These are phyloP conservation scores for Camellia japonica DNA, from an alignment of 148 eudicot species.

Conservation along the genomic window DNA sequence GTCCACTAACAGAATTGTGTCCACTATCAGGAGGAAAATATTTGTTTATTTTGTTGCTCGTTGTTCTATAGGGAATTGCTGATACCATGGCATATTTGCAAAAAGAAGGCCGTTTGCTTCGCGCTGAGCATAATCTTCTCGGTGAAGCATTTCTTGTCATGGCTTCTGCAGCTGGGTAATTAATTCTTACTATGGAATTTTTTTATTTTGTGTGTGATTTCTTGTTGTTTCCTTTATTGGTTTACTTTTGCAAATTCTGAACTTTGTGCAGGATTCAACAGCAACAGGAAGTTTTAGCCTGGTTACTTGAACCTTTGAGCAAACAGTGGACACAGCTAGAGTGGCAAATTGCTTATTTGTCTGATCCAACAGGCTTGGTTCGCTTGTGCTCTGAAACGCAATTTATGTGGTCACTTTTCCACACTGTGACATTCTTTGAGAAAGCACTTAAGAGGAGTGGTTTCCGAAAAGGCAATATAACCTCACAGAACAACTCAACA, in stretches of 20 bases:
- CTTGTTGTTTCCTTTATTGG: slow-evolving; percentile 6
- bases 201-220: neutral
- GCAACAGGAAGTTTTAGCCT: slow-evolving; percentile 94
- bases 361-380: slow-evolving; percentile 81
- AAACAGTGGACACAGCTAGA: slow-evolving; percentile 81
- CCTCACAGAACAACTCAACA: slow-evolving; percentile 41
- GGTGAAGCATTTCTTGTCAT: slow-evolving; percentile 96
- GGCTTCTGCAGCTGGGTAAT: slow-evolving; percentile 95
- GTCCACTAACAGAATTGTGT: neutral
- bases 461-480: slow-evolving; percentile 52
- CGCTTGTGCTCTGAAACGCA: slow-evolving; percentile 70
- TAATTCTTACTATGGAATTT: slow-evolving; percentile 14
- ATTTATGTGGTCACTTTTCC: slow-evolving; percentile 97
- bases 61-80: slow-evolving; percentile 65
- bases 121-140: slow-evolving; percentile 92
- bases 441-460: slow-evolving; percentile 96
- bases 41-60: neutral
- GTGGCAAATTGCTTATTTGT: slow-evolving; percentile 89
- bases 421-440: slow-evolving; percentile 94
- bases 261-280: slow-evolving; percentile 65
- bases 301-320: slow-evolving; percentile 98
- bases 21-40: neutral
- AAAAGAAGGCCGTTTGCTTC: slow-evolving; percentile 81
- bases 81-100: slow-evolving; percentile 82
- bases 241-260: slow-evolving; percentile 13